Base-by-base conservation (phyloP, 352 stramenopile genomes). In the Chrysophaeum taylorii region DNA sequence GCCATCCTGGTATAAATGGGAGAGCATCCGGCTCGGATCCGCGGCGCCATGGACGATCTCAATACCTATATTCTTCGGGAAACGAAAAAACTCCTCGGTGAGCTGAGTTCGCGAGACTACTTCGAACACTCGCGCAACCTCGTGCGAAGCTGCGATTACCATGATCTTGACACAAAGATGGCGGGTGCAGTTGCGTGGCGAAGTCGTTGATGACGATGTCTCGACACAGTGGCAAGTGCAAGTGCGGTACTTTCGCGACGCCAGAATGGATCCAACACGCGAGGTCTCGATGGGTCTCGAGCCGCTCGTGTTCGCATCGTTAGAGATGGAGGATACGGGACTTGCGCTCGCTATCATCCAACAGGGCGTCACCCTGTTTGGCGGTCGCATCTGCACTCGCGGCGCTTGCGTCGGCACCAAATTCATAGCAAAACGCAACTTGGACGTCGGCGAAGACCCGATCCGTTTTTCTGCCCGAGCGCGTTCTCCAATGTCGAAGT, bases 1-100 rank as follows among this genome's bases (percentile, higher is more conserved):
- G 66, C 62, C 27, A 71, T 71, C 48, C 39, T 71, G 15, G 66
- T 45, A 33, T 60, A 53, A 33, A 60, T 71, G 27, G 66, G 66
- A n/a, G 41, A 68, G 43, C 62, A 52, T n/a, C 39, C 39, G 39
- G 39, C 39, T 18, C 39, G 39, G 21, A 21, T 21, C 21, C 39
- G 39, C 9, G 12, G 39, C 39, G 39, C 39, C n/a, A n/a, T n/a
- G n/a, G n/a, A n/a, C n/a, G n/a, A n/a, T n/a, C n/a, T n/a, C n/a
- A n/a, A n/a, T n/a, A n/a, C n/a, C n/a, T n/a, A n/a, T n/a, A n/a
- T n/a, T n/a, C n/a, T n/a, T n/a, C n/a, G n/a, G n/a, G n/a, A n/a
- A n/a, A n/a, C n/a, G n/a, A n/a, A n/a, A n/a, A n/a, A n/a, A n/a
- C n/a, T n/a, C n/a, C n/a, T n/a, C n/a, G n/a, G n/a, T n/a, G n/a